Evolutionary conservation across 2,329 filamentous ascomycete genomes (phyloP).

Genomic region (Fusarium sp.): DNA sequence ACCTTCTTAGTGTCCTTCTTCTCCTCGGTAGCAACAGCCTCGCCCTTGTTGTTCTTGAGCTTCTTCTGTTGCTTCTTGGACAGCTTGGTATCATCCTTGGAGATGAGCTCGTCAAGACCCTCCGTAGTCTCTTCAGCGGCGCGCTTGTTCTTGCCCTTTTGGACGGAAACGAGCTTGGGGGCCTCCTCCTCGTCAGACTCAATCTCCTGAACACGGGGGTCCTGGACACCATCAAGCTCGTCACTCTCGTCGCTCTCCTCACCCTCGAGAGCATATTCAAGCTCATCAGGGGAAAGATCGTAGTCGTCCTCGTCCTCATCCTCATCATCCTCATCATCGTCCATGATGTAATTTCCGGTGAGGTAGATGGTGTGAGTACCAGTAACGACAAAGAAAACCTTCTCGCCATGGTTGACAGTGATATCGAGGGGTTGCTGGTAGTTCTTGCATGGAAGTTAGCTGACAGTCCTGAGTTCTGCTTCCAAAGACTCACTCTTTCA

Average conservation of each 20-base stretch:
- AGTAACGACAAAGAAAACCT: conserved; percentile 89
- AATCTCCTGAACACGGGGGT: conserved; percentile 86
- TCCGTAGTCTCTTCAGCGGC: conserved; percentile 76
- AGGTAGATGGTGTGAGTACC: conserved; percentile 92
- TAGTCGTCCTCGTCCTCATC: conserved; percentile 78
- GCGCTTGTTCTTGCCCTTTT: conserved; percentile 94
- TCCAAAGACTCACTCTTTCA: conserved; percentile 72
- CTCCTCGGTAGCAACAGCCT: conserved; percentile 73
- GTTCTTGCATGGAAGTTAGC: conserved; percentile 65
- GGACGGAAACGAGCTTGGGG: conserved; percentile 66
- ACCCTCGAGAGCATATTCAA: conserved; percentile 76
- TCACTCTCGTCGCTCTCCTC: conserved; percentile 79
- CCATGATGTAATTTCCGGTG: conserved; percentile 94
- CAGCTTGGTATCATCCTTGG: conserved; percentile 80
- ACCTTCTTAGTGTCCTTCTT: conserved; percentile 85
- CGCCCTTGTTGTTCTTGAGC: conserved; percentile 97
- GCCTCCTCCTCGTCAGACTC: conserved; percentile 77
- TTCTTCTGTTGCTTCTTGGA: conserved; percentile 99
- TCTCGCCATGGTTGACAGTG: conserved; percentile 87
- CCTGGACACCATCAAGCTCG: conserved; percentile 78
- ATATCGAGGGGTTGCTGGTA: conserved; percentile 97
- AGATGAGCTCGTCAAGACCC: conserved; percentile 84
- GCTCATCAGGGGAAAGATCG: conserved; percentile 82
- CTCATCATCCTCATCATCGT: conserved; percentile 70
- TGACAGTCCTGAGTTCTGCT: not conserved